Conservation (phyloP, 2,329 filamentous ascomycete genomes). For the Juglanconis oblonga region DNA sequence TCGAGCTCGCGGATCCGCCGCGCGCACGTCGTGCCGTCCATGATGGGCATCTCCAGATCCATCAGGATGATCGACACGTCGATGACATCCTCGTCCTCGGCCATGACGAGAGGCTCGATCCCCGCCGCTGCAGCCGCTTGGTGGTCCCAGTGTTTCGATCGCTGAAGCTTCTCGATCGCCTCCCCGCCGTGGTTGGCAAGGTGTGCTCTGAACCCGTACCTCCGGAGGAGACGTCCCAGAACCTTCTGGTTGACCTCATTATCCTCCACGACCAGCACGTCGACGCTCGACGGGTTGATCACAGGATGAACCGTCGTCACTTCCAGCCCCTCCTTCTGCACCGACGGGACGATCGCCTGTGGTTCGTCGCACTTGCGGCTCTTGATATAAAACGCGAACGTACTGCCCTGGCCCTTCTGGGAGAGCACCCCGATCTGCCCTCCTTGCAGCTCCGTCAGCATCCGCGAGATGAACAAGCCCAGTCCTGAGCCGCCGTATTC, state of each 20-base stretch:
- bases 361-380: constrained; percentile 46
- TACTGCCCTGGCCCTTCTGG: constrained; percentile 65
- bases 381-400: constrained; percentile 75
- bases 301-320: constrained; percentile 18
- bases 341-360: constrained; percentile 30
- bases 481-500: constrained; percentile 78
- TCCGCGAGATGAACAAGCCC: constrained; percentile 74
- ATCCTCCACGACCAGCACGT: constrained; percentile 65
- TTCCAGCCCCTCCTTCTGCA: constrained; percentile 18
- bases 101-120: constrained; percentile 19
- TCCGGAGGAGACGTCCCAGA: constrained; percentile 58
- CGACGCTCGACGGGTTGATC: constrained; percentile 37
- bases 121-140: constrained; percentile 4
- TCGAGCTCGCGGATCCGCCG: constrained; percentile 68
- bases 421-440: constrained; percentile 74
- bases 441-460: constrained; percentile 73
- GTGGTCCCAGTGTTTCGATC: constrained; percentile 52
- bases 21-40: constrained; percentile 76
- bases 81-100: constrained; percentile 42
- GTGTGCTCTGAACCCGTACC: constrained; percentile 57
- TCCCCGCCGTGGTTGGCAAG: constrained; percentile 63
- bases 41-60: constrained; percentile 79
- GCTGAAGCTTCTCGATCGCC: constrained; percentile 52
- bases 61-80: constrained; percentile 69
- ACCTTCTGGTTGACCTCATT: constrained; percentile 67